Conservation (phyloP, 257 asterid species). For the Gentiana straminea region DNA sequence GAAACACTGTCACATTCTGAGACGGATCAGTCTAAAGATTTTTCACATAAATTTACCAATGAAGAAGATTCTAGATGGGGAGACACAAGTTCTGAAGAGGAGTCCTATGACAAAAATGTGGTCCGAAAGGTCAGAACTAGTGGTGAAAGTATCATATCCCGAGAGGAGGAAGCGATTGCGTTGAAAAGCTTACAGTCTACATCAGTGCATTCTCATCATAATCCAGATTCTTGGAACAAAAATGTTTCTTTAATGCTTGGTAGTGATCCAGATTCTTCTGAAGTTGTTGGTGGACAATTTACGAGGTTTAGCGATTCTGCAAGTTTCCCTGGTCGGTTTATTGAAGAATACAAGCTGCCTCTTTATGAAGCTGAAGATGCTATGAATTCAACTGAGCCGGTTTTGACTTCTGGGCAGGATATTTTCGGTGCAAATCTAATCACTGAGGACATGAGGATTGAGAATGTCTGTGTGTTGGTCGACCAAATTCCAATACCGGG, state of each 20-base stretch:
- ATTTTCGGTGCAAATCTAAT: constrained; percentile 26
- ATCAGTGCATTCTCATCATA: constrained; percentile 21
- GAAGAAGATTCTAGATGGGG: constrained; percentile 14
- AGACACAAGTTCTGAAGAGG: constrained; percentile 15
- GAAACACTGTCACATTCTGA: constrained; percentile 18
- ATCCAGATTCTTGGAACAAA: constrained; percentile 17
- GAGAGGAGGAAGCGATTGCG: constrained; percentile 22
- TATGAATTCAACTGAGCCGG: constrained; percentile 26
- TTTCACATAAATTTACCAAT: constrained; percentile 14
- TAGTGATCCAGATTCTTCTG: constrained; percentile 27
- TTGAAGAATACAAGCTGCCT: constrained; percentile 21
- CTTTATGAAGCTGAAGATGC: constrained; percentile 20
- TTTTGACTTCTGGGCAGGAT: constrained; percentile 39
- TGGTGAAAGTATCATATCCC: constrained; percentile 12
- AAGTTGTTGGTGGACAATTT: constrained; percentile 26
- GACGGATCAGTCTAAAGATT: constrained; percentile 16
- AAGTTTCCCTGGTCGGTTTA: constrained; percentile 24
- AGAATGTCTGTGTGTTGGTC: constrained; percentile 12
- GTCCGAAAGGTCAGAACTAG: constrained; percentile 24
- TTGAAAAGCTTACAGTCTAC: constrained; percentile 20
- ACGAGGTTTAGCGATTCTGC: constrained; percentile 28
- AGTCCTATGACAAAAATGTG: constrained; percentile 19
- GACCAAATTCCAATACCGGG: constrained; percentile 90
- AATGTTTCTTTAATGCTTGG: constrained; percentile 16
- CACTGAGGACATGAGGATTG: constrained; percentile 22